These are phyloP conservation scores for Auxenochlorella pyrenoidosa DNA, from an alignment of 139 green algal genomes.

Conservation along the genomic window DNA sequence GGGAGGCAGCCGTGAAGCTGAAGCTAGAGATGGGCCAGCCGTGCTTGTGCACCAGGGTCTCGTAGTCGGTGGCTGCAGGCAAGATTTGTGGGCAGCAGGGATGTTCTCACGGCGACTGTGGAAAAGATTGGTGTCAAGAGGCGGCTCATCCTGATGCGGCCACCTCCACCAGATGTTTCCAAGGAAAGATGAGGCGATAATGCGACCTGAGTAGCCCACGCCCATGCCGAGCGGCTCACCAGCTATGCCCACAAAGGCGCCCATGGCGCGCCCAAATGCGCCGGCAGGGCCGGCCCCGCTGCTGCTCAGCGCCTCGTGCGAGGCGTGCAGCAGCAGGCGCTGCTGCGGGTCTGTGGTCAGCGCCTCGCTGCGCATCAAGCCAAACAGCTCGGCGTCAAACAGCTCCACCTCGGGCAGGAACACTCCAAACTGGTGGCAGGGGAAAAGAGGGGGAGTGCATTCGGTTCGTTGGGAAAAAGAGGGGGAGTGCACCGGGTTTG, in stretches of 20 bases:
- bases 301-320: constrained; percentile 46
- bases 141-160: no score
- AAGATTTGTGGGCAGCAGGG: no score
- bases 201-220: no score
- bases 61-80: constrained; percentile 68
- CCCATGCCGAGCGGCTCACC: not conserved
- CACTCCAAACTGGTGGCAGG: constrained; percentile 60
- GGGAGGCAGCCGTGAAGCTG: constrained; percentile 62
- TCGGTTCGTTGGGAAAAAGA: no score
- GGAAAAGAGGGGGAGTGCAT: not conserved
- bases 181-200: no score
- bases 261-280: constrained; percentile 37
- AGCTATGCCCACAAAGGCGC: constrained; percentile 77
- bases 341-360: constrained; percentile 81
- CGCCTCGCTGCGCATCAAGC: constrained; percentile 52
- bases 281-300: not conserved
- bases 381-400: constrained; percentile 68
- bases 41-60: constrained; percentile 53
- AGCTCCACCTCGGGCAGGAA: constrained; percentile 57
- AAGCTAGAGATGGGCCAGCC: constrained; percentile 51
- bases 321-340: constrained; percentile 74
- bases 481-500: no score
- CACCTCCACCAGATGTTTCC: no score
- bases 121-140: no score
- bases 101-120: no score